Conservation (phyloP, 164 flowering plant species). For the Chimonanthus salicifolius region DNA sequence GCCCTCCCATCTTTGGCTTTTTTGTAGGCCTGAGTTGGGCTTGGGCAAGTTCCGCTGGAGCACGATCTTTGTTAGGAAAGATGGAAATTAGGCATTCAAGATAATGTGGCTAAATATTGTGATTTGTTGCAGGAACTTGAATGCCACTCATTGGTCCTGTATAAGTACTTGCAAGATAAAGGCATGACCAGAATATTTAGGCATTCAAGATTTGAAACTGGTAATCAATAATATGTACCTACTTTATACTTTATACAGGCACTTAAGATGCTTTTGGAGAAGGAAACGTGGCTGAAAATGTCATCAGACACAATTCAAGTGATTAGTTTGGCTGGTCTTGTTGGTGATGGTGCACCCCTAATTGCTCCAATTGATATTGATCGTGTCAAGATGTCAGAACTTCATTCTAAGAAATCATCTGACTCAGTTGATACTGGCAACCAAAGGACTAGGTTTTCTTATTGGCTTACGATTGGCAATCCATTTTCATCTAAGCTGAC, state of each 20-base stretch:
- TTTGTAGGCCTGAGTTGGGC: too few relatives aligned
- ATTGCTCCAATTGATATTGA: constrained; percentile 45
- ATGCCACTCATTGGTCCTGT: too few relatives aligned
- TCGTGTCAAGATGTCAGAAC: constrained; percentile 26
- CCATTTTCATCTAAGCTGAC: constrained; percentile 51
- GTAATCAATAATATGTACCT: neutral
- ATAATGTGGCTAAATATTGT: too few relatives aligned
- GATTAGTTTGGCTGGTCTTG: constrained; percentile 85
- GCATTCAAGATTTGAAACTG: neutral
- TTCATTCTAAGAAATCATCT: constrained; percentile 34
- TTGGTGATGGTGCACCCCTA: constrained; percentile 92
- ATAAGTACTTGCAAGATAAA: too few relatives aligned
- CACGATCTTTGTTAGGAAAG: too few relatives aligned
- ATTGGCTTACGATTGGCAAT: constrained; percentile 69
- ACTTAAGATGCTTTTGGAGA: constrained; percentile 90
- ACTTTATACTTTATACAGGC: constrained; percentile 45
- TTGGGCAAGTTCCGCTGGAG: too few relatives aligned
- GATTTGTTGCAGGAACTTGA: too few relatives aligned
- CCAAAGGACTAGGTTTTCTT: constrained; percentile 57
- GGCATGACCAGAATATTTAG: neutral
- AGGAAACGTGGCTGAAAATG: constrained; percentile 76
- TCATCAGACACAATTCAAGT: constrained; percentile 70
- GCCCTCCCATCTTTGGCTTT: too few relatives aligned
- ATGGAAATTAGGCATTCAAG: too few relatives aligned
- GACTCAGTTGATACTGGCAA: constrained; percentile 25